Evolutionary conservation across 1,284 basidiomycete species (phyloP), one percentile per base, ranked within the genome.

Genomic region (Fereydounia khargensis): DNA sequence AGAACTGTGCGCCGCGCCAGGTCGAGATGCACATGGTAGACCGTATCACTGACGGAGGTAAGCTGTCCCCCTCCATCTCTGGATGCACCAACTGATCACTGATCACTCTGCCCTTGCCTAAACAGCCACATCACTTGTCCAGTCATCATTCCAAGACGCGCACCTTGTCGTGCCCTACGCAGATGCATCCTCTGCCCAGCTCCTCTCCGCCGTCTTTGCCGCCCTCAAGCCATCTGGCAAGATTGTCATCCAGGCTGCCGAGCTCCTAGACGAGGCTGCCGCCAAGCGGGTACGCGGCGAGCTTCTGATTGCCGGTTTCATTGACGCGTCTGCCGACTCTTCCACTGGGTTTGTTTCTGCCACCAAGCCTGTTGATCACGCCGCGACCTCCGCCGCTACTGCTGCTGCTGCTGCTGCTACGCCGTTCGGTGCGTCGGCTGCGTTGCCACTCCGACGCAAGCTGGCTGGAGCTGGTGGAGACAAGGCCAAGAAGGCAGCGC

Each of bases 21-120:
- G 61, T 74, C 6, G 73, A 75, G 41, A 74, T 73, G 56, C 59
- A 75, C 43, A 73, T 75, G 71, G 53, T 68, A 19, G 73, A 75
- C 39, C 67, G 73, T 9, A 45, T 75, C 30, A 73, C 68, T 13
- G 68, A 73, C 17, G 64, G 50, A 2, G 46, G 59, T 54, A 38
- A 32, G 52, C 47, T 2, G 18, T 6, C 14, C 3, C 10, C 9
- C n/a, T 42, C n/a, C 37, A 10, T 33, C 48, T 19, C n/a, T 34
- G 4, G 6, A 11, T 10, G 39, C 17, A 41, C 14, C 27, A 21
- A 2, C 16, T 32, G 17, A 18, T 18, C 5, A 7, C 28, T 7
- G 3, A 4, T 32, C 13, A 16, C 22, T 11, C 20, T 3, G 24
- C 19, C 21, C 27, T 20, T 17, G 20, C 14, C 31, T 5, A 33